These are phyloP conservation scores for Plantago lanceolata DNA, from an alignment of 305 asterid species.

Conservation along the genomic window DNA sequence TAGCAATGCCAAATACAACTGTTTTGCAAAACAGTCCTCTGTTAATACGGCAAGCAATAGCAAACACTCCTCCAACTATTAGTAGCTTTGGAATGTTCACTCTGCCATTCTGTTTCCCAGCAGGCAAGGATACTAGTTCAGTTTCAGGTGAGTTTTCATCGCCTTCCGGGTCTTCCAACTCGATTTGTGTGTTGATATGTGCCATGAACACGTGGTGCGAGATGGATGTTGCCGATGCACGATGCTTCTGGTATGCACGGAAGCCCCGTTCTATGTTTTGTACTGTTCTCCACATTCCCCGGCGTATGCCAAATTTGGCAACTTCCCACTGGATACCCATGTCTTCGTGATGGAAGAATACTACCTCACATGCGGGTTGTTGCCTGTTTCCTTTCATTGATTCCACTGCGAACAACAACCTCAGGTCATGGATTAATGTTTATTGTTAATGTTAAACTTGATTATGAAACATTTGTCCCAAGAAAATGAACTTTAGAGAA, in stretches of 20 bases:
- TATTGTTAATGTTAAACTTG: too few relatives aligned
- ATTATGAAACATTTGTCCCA: too few relatives aligned
- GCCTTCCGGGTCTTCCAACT: conserved; percentile 40
- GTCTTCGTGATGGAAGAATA: conserved; percentile 80
- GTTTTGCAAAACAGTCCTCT: conserved; percentile 71
- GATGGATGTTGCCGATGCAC: conserved; percentile 44
- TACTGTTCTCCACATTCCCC: conserved; percentile 87
- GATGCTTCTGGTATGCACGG: conserved; percentile 58
- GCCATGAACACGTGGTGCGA: conserved; percentile 71
- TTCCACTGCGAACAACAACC: conserved; percentile 43
- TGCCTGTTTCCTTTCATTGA: conserved; percentile 51
- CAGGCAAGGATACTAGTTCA: conserved; percentile 19
- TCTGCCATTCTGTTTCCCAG: conserved; percentile 39
- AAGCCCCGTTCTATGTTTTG: conserved; percentile 64
- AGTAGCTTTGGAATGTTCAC: conserved; percentile 61
- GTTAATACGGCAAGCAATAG: conserved; percentile 66
- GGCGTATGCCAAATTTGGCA: conserved; percentile 73
- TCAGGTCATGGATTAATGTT: background rate
- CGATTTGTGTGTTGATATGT: conserved; percentile 56
- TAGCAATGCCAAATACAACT: conserved; percentile 54
- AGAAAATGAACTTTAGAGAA: too few relatives aligned
- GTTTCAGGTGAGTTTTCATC: conserved; percentile 35
- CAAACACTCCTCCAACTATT: conserved; percentile 59
- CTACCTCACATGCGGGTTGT: conserved; percentile 67
- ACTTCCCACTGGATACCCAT: conserved; percentile 97